These are phyloP conservation scores for Nakazawaea wyomingensis DNA, from an alignment of 805 yeast genomes.

Conservation along the genomic window DNA sequence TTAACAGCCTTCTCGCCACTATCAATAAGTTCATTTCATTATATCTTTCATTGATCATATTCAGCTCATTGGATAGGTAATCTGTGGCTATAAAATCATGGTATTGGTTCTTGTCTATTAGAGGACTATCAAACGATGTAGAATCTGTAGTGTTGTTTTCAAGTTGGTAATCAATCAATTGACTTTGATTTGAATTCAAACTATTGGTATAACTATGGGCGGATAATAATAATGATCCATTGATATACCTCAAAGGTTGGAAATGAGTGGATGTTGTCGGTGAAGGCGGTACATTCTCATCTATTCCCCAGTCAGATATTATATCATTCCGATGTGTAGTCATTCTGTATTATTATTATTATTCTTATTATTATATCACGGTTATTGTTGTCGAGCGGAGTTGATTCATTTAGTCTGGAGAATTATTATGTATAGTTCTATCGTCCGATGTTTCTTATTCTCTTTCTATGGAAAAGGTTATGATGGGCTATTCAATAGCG, in stretches of 20 bases:
- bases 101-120: neutral
- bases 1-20: conserved; percentile 3
- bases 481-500: too few species aligned
- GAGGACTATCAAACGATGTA: conserved; percentile 2
- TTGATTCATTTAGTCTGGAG: neutral
- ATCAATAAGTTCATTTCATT: neutral
- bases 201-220: conserved; percentile 3
- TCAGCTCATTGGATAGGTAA: neutral
- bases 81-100: neutral
- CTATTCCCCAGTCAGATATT: conserved; percentile 8
- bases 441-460: neutral
- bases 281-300: neutral
- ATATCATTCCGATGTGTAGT: neutral
- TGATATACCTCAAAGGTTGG: conserved; percentile 3
- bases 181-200: neutral
- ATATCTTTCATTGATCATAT: neutral
- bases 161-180: neutral
- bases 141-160: conserved; percentile 1
- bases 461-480: too few species aligned
- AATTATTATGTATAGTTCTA: neutral
- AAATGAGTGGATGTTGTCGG: neutral
- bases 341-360: neutral
- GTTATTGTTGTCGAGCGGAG: neutral
- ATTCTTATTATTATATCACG: neutral
- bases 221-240: neutral